Evolutionary conservation across 2,329 filamentous ascomycete species (phyloP).

Genomic region (Colletotrichum falcatum): DNA sequence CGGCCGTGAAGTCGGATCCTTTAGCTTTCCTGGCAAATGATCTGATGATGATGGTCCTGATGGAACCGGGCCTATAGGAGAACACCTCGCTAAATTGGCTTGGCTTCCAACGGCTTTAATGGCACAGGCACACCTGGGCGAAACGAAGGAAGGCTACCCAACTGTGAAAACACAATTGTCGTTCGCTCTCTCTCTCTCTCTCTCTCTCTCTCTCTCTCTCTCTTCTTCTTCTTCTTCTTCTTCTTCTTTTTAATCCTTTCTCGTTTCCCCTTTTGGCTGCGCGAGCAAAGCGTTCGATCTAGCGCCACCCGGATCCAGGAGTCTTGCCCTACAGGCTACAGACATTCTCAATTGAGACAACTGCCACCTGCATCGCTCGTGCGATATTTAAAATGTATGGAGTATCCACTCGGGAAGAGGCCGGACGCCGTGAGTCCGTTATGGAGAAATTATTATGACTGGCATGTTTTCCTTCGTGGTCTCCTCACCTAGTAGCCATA

Average conservation of each 20-base stretch:
- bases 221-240: too few relatives aligned
- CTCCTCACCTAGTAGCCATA: background rate
- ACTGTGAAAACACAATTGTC: background rate
- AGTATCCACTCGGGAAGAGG: background rate
- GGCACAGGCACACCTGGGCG: conserved; percentile 3
- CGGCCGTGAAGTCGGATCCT: conserved; percentile 24
- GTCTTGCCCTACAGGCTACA: conserved; percentile 30
- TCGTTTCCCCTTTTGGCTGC: background rate
- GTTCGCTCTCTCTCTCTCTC: too few relatives aligned
- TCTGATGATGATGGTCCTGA: conserved; percentile 27
- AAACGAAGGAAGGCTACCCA: background rate
- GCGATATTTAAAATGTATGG: background rate
- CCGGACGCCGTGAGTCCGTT: background rate
- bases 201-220: too few relatives aligned
- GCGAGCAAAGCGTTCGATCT: background rate
- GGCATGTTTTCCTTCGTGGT: conserved; percentile 13
- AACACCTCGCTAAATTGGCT: conserved; percentile 22
- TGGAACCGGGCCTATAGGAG: conserved; percentile 8
- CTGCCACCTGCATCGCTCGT: background rate
- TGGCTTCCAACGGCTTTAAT: conserved; percentile 8
- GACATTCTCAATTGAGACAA: conserved; percentile 24
- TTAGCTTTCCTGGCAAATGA: conserved; percentile 30
- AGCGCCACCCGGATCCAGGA: conserved; percentile 30
- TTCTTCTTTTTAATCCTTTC: too few relatives aligned
- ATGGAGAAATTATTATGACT: conserved; percentile 5